Evolutionary conservation across 805 yeast species (phyloP), one percentile per base, ranked within the genome.

Genomic region (Barnettozyma vustinii): DNA sequence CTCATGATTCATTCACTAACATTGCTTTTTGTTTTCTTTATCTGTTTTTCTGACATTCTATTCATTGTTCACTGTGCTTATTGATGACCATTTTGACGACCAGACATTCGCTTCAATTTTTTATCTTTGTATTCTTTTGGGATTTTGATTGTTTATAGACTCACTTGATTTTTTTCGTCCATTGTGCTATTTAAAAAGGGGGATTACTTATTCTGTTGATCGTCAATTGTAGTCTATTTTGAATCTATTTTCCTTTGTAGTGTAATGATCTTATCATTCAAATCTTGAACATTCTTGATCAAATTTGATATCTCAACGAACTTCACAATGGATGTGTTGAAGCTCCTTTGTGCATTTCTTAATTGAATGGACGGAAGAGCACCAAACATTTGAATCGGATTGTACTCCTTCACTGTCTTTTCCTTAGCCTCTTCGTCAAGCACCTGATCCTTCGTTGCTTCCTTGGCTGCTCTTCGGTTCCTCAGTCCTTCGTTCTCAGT

Each of bases 301-400:
- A 40, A 3, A 8, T 36, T 48, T 10, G 37, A 32, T 9, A 50
- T 15, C 16, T 35, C 43, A 6, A 54, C 51, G 7, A 53, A 26
- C 9, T 33, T 23, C 1, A 46, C 46, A 19, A 77, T 51, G 0
- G 73, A 73, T 2, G 44, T 45, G 2, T 45, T 54, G 51, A 79
- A 79, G 26, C 57, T 54, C 1, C 21, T 40, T 55, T 75, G 79
- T 1, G 78, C 65, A 26, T 53, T 47, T 6, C 70, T 61, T 21
- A 79, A 58, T 35, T 68, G 68, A 37, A 52, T 41, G 5, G 82
- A 78, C 2, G 72, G 78, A 36, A 79, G 58, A 0, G 71, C 72
- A 2, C 79, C 79, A 61, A 79, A 75, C 69, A 75, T 78, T 35
- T 64, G 48, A 9, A 74, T 58, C 0, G 77, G 77, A 47, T 71